Evolutionary conservation across 805 yeast genomes (phyloP).

Genomic region (Cyberlindnera euphorbiiphila): DNA sequence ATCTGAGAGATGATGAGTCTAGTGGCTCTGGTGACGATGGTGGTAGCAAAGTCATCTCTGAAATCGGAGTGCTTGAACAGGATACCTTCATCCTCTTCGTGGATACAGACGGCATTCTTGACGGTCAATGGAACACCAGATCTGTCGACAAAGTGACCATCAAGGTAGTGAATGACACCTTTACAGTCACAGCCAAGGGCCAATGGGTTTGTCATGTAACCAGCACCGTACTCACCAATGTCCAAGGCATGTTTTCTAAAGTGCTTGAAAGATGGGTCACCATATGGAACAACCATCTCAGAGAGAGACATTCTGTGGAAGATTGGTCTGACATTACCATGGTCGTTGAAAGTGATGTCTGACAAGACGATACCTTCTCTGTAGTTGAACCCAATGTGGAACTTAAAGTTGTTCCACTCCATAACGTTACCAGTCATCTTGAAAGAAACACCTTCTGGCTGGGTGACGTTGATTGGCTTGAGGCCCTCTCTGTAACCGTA

Average conservation of each 20-base stretch:
- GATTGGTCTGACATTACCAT: conserved; percentile 66
- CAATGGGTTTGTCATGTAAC: conserved; percentile 77
- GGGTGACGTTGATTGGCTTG: conserved; percentile 67
- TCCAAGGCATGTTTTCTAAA: conserved; percentile 85
- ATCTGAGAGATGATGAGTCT: conserved; percentile 72
- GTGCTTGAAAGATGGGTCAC: conserved; percentile 74
- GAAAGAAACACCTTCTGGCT: conserved; percentile 82
- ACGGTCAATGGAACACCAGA: conserved; percentile 66
- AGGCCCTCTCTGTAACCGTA: conserved; percentile 61
- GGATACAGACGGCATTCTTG: conserved; percentile 77
- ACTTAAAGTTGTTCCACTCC: conserved; percentile 73
- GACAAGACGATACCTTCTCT: conserved; percentile 80
- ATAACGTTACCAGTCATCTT: conserved; percentile 63
- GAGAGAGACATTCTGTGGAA: conserved; percentile 76
- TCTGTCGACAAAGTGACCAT: conserved; percentile 69
- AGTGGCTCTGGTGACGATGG: conserved; percentile 72
- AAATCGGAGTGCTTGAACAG: conserved; percentile 80
- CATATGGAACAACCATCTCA: conserved; percentile 86
- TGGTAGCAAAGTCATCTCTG: conserved; percentile 73
- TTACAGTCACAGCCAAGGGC: conserved; percentile 81
- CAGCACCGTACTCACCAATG: conserved; percentile 86
- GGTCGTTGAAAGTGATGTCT: conserved; percentile 71
- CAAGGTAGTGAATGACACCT: conserved; percentile 79
- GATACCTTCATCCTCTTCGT: conserved; percentile 82
- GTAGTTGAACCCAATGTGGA: conserved; percentile 82